Evolutionary conservation across 257 asterid species (phyloP), one percentile per base, ranked within the genome.

Genomic region (Cordia subcordata): DNA sequence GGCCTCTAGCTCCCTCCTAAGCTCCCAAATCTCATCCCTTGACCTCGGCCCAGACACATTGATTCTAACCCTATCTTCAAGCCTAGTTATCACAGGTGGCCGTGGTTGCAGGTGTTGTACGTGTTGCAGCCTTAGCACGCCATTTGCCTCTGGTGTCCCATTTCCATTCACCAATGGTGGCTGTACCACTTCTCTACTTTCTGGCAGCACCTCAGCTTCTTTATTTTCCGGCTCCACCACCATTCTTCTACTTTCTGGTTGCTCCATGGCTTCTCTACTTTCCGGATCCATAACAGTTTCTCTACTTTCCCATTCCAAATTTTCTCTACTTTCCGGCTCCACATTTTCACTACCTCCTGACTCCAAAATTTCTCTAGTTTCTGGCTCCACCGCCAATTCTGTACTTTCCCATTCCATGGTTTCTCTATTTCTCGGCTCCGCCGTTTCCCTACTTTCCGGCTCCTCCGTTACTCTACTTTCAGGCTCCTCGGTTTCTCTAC

Each of bases 51-150:
- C 84, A 33, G 71, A 63, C 59, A 88, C 60, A 37, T 75, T 76
- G 67, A 88, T 82, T 70, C 75, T 81, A 64, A 88, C 54, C 75
- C 72, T 83, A 73, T 88, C 98, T 23, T 77, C 82, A 69, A 79
- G 65, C 65, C 67, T 74, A 56, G 84, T 65, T 53, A 80, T 54
- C 57, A 82, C 69, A 50, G 90, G 69, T 5, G 79, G 21, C 17
- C 33, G 17, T 1, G 27, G 17, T 10, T 21, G 57, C 38, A 14
- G 12, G 4, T 14, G 14, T 10, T 3, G 12, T 42, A 3, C 47
- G 3, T 49, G 23, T 23, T 11, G 22, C 65, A 20, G 70, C 71
- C 58, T 64, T 0, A 63, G 49, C 51, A 49, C 56, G 65, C 67
- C 73, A 49, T 58, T 70, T 23, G 13, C 72, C 49, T 53, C 44